Base-by-base conservation (phyloP, 345 rosid genomes). In the Ceriops tagal region DNA sequence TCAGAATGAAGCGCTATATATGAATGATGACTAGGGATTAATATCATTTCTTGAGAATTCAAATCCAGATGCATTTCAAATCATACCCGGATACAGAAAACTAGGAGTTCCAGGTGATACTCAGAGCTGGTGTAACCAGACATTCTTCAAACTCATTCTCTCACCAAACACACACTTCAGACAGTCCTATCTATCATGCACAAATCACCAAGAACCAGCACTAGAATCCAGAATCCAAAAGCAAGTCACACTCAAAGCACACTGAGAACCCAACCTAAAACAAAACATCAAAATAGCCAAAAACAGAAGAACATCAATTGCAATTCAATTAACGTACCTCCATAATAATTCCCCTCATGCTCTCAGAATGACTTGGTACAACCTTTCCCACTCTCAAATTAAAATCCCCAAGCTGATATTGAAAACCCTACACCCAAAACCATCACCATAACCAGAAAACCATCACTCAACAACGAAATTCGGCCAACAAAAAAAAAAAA, bases 381-480 rank as follows among this genome's bases (percentile, higher is more conserved):
- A 93, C 95, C 77, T 93, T 93, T 62, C 98, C 95, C 58, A 91
- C 92, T 81, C 98, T 81, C 77, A 93, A 80, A 30, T 89, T 83
- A 69, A 91, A 91, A 73, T 93, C 98, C 24, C 96, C 96, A 10
- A 93, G 83, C 30, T 85, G 95, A 80, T 89, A 91, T 71, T 91
- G 96, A 84, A 86, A 85, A 6, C 98, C 97, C 93, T 90, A 62
- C 73, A 81, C n/a, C 49, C 49, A 43, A 32, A n/a, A 49, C 34
- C 39, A 55, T 3, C 35, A 49, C 22, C 59, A 68, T 8, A 20
- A 22, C 1, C 21, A 62, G 6, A 6, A 58, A 46, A 8, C 35
- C 22, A n/a, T 39, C 4, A 65, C 30, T 66, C 35, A 31, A 3
- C 30, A 31, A 31, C 35, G 8, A 39, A 43, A 31, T 22, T 47